Evolutionary conservation across 164 flowering plant species (phyloP).

Genomic region (Nelumbo lutea): DNA sequence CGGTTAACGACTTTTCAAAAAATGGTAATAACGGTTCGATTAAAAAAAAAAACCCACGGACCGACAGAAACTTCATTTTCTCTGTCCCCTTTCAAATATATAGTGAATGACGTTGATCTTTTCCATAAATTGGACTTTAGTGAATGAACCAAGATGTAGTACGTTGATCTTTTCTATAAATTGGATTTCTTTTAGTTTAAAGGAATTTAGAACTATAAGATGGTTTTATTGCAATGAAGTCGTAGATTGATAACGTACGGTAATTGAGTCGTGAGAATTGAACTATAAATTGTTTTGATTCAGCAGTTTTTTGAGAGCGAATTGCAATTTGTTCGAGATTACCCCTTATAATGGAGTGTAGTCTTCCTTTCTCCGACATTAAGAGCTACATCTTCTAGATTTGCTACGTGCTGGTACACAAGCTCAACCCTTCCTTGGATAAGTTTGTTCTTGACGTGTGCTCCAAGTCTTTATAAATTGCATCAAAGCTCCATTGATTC

Average conservation of each 20-base stretch:
- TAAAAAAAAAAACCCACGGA: too few species aligned
- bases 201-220: not conserved
- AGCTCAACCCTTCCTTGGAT: constrained; percentile 94
- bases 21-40: too few species aligned
- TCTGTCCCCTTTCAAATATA: too few species aligned
- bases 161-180: not conserved
- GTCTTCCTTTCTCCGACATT: constrained; percentile 80
- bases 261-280: constrained; percentile 50
- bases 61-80: too few species aligned
- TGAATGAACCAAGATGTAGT: too few species aligned
- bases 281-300: constrained; percentile 89
- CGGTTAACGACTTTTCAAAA: too few species aligned
- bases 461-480: constrained; percentile 75
- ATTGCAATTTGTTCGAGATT: constrained; percentile 93
- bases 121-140: too few species aligned
- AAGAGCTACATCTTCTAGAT: constrained; percentile 93
- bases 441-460: constrained; percentile 97
- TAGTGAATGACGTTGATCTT: too few species aligned
- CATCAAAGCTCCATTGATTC: constrained; percentile 93
- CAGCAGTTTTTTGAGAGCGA: constrained; percentile 98
- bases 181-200: not conserved
- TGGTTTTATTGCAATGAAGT: constrained; percentile 6
- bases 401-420: constrained; percentile 91
- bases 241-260: constrained; percentile 52
- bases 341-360: constrained; percentile 94